phyloP scores from a whole-genome alignment of 257 asterid species.

The Solanum appendiculatum region DNA sequence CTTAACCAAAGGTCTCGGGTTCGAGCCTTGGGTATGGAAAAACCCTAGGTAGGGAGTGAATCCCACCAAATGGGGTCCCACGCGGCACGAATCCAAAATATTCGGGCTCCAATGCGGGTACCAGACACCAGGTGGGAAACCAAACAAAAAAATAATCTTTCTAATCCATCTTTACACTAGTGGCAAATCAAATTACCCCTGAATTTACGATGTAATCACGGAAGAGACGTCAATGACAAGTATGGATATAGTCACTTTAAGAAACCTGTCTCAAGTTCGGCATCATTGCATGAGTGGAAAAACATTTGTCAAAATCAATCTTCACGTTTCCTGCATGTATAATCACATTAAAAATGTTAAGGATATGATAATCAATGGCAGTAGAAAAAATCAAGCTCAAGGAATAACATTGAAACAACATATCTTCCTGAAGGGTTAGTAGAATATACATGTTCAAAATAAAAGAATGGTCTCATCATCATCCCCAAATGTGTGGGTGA shows the following conservation, averaged over 20 bases:
- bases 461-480: not conserved
- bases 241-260: not conserved
- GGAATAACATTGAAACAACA: not conserved
- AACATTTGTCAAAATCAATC: constrained; percentile 78
- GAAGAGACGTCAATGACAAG: not conserved
- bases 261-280: constrained; percentile 72
- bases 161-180: not conserved
- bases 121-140: not conserved
- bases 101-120: not conserved
- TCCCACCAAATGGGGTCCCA: too few relatives aligned
- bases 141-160: not conserved
- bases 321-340: constrained; percentile 57
- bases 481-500: not conserved
- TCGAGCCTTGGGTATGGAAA: too few relatives aligned
- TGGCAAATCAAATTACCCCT: not conserved
- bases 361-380: not conserved
- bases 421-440: not conserved
- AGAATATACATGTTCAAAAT: not conserved
- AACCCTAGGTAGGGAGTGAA: too few relatives aligned
- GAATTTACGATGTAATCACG: not conserved
- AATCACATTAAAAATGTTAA: not conserved
- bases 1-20: too few relatives aligned
- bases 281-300: constrained; percentile 83
- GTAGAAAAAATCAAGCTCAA: not conserved
- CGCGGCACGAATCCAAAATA: too few relatives aligned